Evolutionary conservation across 345 rosid species (phyloP).

Genomic region (Cardamine chenopodiifolia): DNA sequence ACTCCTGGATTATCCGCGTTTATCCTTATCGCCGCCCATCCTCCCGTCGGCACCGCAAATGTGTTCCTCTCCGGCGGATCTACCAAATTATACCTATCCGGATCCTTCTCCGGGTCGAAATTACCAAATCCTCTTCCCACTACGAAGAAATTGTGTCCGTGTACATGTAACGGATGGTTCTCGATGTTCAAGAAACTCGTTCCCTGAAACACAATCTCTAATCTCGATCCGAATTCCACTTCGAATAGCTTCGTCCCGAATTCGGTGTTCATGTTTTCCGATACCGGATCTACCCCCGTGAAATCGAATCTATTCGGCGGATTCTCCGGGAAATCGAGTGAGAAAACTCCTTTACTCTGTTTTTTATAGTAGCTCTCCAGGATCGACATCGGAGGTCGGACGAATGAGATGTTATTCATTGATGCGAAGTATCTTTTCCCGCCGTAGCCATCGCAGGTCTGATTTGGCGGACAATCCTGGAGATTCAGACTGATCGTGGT

Average conservation of each 20-base stretch:
- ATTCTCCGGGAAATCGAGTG: slow-evolving; percentile 50
- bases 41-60: slow-evolving; percentile 63
- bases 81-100: slow-evolving; percentile 51
- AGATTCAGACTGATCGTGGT: slow-evolving; percentile 56
- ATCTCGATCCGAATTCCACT: slow-evolving; percentile 48
- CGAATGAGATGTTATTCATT: slow-evolving; percentile 65
- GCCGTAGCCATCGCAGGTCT: slow-evolving; percentile 45
- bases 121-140: slow-evolving; percentile 75
- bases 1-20: slow-evolving; percentile 78
- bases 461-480: slow-evolving; percentile 53
- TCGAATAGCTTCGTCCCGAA: slow-evolving; percentile 51
- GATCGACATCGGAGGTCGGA: slow-evolving; percentile 50
- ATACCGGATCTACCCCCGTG: slow-evolving; percentile 50
- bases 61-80: slow-evolving; percentile 78
- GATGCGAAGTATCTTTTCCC: slow-evolving; percentile 57
- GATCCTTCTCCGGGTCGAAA: slow-evolving; percentile 51
- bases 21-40: slow-evolving; percentile 72
- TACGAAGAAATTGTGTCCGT: slow-evolving; percentile 67
- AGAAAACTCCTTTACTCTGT: slow-evolving; percentile 33
- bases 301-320: slow-evolving; percentile 53
- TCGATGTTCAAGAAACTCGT: slow-evolving; percentile 54
- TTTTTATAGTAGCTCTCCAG: slow-evolving; percentile 56
- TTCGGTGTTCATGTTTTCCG: slow-evolving; percentile 48
- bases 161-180: slow-evolving; percentile 81
- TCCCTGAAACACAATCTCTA: slow-evolving; percentile 68